Evolutionary conservation across 495 filamentous ascomycete species (phyloP).

Genomic region (Neurospora sp.): DNA sequence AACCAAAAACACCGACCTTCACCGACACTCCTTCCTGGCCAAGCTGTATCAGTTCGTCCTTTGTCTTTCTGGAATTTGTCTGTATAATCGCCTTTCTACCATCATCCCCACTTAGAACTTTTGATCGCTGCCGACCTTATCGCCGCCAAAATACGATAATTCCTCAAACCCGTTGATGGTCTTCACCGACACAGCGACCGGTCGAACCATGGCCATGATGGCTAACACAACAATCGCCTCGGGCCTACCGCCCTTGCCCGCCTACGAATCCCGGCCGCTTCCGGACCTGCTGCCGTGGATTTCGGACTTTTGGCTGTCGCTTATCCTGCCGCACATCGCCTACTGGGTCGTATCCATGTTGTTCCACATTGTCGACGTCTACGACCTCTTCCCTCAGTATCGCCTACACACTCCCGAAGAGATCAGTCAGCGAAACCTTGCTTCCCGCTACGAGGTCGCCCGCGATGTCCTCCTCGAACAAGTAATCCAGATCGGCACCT

Average conservation of each 20-base stretch:
- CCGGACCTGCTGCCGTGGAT: conserved; percentile 64
- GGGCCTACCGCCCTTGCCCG: conserved; percentile 66
- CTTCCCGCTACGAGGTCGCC: conserved; percentile 68
- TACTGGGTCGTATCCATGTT: conserved; percentile 85
- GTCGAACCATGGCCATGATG: conserved; percentile 27
- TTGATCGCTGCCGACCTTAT: background rate
- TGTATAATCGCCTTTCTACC: background rate
- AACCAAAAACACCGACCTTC: background rate
- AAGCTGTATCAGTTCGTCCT: background rate
- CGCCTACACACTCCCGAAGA: conserved; percentile 89
- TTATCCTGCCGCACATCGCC: conserved; percentile 66
- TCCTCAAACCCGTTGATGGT: background rate
- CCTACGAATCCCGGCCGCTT: conserved; percentile 55
- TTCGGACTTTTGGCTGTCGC: conserved; percentile 66
- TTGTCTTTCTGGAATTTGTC: background rate
- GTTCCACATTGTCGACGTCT: conserved; percentile 76
- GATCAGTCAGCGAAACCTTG: conserved; percentile 75
- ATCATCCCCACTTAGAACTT: background rate
- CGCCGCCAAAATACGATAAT: background rate
- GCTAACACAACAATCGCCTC: conserved; percentile 31
- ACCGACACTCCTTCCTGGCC: background rate
- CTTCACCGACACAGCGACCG: conserved; percentile 1
- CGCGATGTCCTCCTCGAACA: conserved; percentile 86
- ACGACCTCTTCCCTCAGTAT: conserved; percentile 76
- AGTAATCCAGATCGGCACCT: conserved; percentile 66